Base-by-base conservation (phyloP, 2,329 filamentous ascomycete species). In the Diaporthe sp. region DNA sequence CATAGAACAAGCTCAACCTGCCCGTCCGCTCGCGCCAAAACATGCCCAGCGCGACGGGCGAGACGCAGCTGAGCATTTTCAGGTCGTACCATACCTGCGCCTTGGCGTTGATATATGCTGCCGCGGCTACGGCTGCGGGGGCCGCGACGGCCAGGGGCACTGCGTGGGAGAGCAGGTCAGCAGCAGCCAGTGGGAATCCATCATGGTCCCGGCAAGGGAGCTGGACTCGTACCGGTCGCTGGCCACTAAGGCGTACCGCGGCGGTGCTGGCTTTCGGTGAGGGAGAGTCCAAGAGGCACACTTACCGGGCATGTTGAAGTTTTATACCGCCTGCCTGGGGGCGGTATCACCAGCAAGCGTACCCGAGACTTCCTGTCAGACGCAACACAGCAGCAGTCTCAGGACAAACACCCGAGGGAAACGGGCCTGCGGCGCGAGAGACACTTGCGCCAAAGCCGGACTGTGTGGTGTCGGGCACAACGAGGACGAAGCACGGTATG, bases 71-170 rank as follows among this genome's bases (percentile, higher is more conserved):
- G n/a, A 96, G 80, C 22, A 95, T 82, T 10, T 84, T 82, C 58
- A 87, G 82, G 83, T 98, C 95, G 81, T 94, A 92, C 82, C 87
- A 92, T 60, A 96, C 79, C 9, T 90, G 88, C 75, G 88, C 89
- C 82, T 90, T 92, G 57, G 94, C 95, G 81, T 97, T 95, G 79
- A 96, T 83, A 82, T 97, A 98, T 44, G 94, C 93, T n/a, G 93
- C 85, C 5, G 89, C 88, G 6, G 94, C 93, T 42, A 89, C 88
- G 60, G 91, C 89, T 22, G 92, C 92, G 25, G 93, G 91, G 39
- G 89, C 85, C 9, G 91, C 87, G 67, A 91, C 77, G 31, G 86
- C 83, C 31, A 92, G 83, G 60, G 91, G 89, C 57, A 90, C 88
- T 91, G 75, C 10, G 42, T 37, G 51, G 72, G 44, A 49, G 28